Base-by-base conservation (phyloP, 164 flowering plant species). In the Aristolochia californica region DNA sequence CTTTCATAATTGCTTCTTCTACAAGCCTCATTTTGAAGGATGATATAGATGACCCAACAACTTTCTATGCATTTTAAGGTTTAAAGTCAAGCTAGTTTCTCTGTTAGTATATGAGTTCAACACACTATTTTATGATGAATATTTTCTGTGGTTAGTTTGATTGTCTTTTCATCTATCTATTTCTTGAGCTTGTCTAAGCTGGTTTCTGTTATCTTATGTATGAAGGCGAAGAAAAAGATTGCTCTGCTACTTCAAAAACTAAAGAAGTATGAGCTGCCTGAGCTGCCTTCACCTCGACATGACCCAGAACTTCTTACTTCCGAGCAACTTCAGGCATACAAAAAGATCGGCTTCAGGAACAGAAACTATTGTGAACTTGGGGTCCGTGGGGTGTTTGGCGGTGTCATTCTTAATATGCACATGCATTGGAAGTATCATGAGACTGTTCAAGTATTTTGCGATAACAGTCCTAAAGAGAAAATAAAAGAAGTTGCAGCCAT, bases 371-470 rank as follows among this genome's bases (percentile, higher is more conserved):
- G 79, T 10, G 91, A 96, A 57, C 97, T 94, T 68, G 99, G 99
- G 62, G 95, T 94, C 8, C 95, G 97, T 60, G 99, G 99, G 63
- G 99, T 94, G 56, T 94, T 94, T 72, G 99, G 99, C 56, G 99
- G 99, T 58, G 97, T 94, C 62, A 96, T 94, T 48, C 99, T 87
- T 68, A 94, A 94, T 72, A 87, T 94, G 99, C 99, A 94, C 75
- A 78, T 94, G 27, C 99, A 94, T 67, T 94, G 99, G 99, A 94
- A 94, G 78, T 94, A 89, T 71, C 97, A 94, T 62, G 96, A 94
- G 76, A 94, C 99, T 28, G 99, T 93, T 61, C 99, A 89, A 80
- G 99, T 94, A 48, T 87, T 96, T 61, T 89, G 99, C 71, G 99
- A 94, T 66, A 89, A 85, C 73, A 89, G 85, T 52, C 99, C 99